phyloP scores from a whole-genome alignment of 345 rosid species.

The Brassica cretica region DNA sequence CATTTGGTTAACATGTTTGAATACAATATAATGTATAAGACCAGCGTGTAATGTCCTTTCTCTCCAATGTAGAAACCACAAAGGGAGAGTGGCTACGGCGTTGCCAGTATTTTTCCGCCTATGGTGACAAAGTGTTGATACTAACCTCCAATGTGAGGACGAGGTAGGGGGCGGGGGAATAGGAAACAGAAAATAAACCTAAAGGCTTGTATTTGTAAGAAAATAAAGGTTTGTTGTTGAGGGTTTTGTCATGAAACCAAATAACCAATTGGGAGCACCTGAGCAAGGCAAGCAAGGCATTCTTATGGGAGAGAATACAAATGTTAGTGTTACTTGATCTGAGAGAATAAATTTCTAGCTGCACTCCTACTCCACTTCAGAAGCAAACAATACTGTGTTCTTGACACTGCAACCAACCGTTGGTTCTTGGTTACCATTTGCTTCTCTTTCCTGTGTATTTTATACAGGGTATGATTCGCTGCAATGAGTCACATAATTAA shows the following conservation, averaged over 20 bases:
- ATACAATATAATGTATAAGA: too few relatives aligned
- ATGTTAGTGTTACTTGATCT: constrained; percentile 72
- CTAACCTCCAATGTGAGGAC: too few relatives aligned
- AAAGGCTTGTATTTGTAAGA: too few relatives aligned
- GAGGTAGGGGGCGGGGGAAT: too few relatives aligned
- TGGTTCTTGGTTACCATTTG: constrained; percentile 48
- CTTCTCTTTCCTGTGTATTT: constrained; percentile 37
- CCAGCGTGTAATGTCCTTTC: too few relatives aligned
- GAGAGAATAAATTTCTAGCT: constrained; percentile 77
- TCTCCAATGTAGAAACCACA: too few relatives aligned
- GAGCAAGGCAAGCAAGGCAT: constrained; percentile 65
- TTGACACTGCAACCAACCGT: constrained; percentile 64
- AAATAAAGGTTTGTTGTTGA: background rate
- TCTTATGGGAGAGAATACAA: constrained; percentile 64
- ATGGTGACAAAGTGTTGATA: too few relatives aligned
- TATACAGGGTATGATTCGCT: constrained; percentile 59
- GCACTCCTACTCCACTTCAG: constrained; percentile 72
- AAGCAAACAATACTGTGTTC: constrained; percentile 70
- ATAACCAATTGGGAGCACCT: constrained; percentile 25
- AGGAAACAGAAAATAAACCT: too few relatives aligned
- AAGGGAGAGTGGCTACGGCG: too few relatives aligned
- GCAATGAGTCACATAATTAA: constrained; percentile 35
- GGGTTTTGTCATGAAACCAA: constrained; percentile 39
- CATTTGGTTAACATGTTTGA: too few relatives aligned
- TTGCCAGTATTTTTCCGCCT: too few relatives aligned